Evolutionary conservation across 2,329 filamentous ascomycete genomes (phyloP).

Genomic region (Chaetomium sp.): DNA sequence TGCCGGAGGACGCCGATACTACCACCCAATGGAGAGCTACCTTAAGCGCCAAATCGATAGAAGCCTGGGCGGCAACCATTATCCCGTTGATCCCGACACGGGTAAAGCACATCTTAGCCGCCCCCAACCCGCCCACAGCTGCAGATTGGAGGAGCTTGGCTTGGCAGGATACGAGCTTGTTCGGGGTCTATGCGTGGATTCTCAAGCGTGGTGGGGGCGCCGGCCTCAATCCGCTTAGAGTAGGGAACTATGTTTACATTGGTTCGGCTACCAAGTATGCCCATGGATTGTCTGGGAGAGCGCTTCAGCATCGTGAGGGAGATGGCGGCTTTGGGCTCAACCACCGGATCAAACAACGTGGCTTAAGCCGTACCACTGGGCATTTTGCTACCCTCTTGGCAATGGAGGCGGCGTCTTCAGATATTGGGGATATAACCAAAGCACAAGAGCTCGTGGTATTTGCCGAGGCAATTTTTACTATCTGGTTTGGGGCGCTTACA

Average conservation of each 20-base stretch:
- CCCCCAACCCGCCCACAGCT: slow-evolving; percentile 5
- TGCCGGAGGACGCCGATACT: background rate
- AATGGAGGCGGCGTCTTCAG: background rate
- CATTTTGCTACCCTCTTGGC: background rate
- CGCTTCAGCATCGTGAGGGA: background rate
- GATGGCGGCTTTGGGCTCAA: background rate
- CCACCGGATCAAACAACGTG: background rate
- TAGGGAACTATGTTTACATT: background rate
- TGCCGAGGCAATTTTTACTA: background rate
- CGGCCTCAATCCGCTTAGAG: background rate
- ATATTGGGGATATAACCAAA: background rate
- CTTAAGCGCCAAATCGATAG: background rate
- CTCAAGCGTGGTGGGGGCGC: background rate
- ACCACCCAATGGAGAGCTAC: background rate
- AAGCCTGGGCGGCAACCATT: slow-evolving; percentile 1
- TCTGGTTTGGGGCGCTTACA: slow-evolving; percentile 3
- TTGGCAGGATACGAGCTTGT: background rate
- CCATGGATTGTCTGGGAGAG: background rate
- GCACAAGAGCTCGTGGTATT: slow-evolving; percentile 1
- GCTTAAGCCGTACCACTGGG: background rate
- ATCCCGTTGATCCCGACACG: background rate
- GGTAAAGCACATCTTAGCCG: slow-evolving; percentile 2
- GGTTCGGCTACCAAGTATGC: background rate
- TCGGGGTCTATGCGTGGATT: background rate
- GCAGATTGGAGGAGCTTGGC: background rate